These are phyloP conservation scores for Rhodotorula sp. DNA, from an alignment of 1,284 basidiomycete genomes.

Conservation along the genomic window DNA sequence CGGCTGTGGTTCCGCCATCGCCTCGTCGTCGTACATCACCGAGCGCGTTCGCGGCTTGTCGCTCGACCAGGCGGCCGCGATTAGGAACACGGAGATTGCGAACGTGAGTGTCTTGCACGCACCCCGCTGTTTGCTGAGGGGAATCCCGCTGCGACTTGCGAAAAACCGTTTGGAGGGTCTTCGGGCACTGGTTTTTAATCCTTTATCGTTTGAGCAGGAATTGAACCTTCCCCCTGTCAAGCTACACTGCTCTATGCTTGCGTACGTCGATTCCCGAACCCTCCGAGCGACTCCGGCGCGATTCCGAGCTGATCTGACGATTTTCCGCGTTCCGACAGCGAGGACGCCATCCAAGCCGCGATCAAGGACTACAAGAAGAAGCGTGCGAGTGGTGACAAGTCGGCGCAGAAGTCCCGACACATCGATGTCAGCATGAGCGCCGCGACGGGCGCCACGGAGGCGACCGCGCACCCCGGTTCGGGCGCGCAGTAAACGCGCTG, in stretches of 20 bases:
- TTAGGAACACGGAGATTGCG: constrained; percentile 99
- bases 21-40: constrained; percentile 95
- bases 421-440: constrained; percentile 73
- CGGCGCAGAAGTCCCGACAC: constrained; percentile 54
- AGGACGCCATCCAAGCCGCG: constrained; percentile 81
- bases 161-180: too few species aligned
- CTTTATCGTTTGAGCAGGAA: too few species aligned
- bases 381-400: background rate
- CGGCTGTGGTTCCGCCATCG: constrained; percentile 95
- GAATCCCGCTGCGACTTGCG: too few species aligned
- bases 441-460: constrained; percentile 64
- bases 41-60: constrained; percentile 95
- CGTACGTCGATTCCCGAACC: background rate
- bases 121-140: too few species aligned
- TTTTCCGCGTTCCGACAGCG: constrained; percentile 62
- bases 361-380: constrained; percentile 67
- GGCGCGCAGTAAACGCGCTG: constrained; percentile 1
- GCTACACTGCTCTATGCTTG: constrained; percentile 52
- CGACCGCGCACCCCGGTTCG: constrained; percentile 61
- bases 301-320: background rate
- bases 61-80: constrained; percentile 89
- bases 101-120: constrained; percentile 54
- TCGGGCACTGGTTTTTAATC: too few species aligned
- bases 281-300: background rate
- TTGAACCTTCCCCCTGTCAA: constrained; percentile 90